Conservation (phyloP, 176 grass and related monocot genomes). For the Tuctoria greenei region DNA sequence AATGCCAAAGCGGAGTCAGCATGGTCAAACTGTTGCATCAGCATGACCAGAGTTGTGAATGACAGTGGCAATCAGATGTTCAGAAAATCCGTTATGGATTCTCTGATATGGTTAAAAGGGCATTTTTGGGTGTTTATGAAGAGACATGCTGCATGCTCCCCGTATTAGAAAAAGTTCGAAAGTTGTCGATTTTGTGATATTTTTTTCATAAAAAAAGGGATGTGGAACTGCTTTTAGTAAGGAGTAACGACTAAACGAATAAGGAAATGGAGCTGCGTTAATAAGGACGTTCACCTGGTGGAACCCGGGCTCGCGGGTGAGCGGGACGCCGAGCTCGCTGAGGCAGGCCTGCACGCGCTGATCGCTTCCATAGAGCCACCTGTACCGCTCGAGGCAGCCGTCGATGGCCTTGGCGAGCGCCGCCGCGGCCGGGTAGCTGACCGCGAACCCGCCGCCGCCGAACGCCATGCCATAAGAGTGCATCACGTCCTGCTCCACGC, state of each 20-base stretch:
- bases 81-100: not conserved
- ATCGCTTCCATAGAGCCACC: slow-evolving; percentile 65
- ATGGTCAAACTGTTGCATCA: not conserved
- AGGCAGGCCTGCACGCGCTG: slow-evolving; percentile 71
- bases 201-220: not conserved
- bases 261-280: not conserved
- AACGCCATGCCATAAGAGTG: slow-evolving; percentile 77
- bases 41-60: not conserved
- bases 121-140: not conserved
- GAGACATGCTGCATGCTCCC: not conserved
- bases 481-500: slow-evolving; percentile 60
- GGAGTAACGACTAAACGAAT: not conserved
- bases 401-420: slow-evolving; percentile 53
- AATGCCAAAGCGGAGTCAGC: not conserved
- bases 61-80: not conserved
- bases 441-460: slow-evolving; percentile 65
- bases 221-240: not conserved
- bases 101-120: not conserved
- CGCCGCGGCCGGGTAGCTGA: slow-evolving; percentile 59
- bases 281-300: slow-evolving; percentile 59
- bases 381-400: slow-evolving; percentile 63
- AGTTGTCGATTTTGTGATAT: not conserved
- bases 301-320: slow-evolving; percentile 90
- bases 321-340: slow-evolving; percentile 70
- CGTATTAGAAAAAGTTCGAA: too few relatives aligned